Conservation (phyloP, 352 stramenopile genomes). For the Pythium utonaiense region DNA sequence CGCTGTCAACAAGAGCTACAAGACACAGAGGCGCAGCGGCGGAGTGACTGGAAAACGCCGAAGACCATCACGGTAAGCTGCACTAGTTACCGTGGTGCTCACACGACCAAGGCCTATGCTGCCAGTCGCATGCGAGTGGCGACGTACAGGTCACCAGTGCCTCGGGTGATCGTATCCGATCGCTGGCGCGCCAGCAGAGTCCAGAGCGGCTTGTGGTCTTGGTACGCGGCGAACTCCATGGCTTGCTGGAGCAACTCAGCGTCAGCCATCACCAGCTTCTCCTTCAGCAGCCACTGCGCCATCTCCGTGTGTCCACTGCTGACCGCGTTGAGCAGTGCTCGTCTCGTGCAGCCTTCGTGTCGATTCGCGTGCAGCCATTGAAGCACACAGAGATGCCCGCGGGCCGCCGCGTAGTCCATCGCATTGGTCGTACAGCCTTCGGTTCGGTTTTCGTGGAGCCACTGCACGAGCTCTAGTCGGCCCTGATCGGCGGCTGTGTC, state of each 20-base stretch:
- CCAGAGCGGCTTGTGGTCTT: constrained; percentile 1
- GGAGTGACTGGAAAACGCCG: too few species aligned
- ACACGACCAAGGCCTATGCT: background rate
- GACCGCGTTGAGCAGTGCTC: constrained; percentile 6
- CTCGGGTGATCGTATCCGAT: background rate
- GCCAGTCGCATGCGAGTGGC: background rate
- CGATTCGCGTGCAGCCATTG: constrained; percentile 12
- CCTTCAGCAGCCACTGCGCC: constrained; percentile 1
- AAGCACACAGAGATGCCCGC: constrained; percentile 6
- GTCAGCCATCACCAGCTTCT: background rate
- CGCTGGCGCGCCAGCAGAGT: background rate
- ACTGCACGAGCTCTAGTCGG: constrained; percentile 13
- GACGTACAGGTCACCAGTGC: background rate
- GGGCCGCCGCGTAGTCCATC: constrained; percentile 10
- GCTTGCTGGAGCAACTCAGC: constrained; percentile 1
- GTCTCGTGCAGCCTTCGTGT: constrained; percentile 7
- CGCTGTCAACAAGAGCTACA: too few species aligned
- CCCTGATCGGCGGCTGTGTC: constrained; percentile 14
- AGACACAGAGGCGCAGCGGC: too few species aligned
- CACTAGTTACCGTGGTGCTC: too few species aligned
- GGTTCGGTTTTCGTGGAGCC: constrained; percentile 8
- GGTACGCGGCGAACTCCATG: constrained; percentile 11
- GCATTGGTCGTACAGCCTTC: constrained; percentile 12
- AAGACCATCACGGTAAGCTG: too few species aligned
- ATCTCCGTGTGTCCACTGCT: background rate